A percentile compares a stretch with the other conserved stretches of the same genome.
Evolutionary conservation across 139 green algal species (phyloP).

Genomic region (Asterochloris sp.): DNA sequence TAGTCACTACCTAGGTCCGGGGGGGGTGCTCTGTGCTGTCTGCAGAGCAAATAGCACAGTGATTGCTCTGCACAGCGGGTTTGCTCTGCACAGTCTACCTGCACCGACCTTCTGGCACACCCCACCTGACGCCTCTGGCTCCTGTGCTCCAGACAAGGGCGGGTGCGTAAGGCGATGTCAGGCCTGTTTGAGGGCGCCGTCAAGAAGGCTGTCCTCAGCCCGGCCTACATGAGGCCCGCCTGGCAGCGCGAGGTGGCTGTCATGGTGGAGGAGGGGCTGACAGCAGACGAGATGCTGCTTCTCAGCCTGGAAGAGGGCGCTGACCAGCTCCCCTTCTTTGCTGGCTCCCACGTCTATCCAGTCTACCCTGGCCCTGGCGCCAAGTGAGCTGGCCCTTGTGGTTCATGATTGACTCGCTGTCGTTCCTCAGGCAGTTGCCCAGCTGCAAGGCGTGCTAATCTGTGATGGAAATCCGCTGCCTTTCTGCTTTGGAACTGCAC

Average conservation of each 20-base stretch:
- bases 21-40: too few relatives aligned
- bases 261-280: conserved; percentile 11
- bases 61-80: too few relatives aligned
- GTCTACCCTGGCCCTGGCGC: conserved; percentile 21
- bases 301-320: conserved; percentile 24
- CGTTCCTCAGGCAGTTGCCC: too few relatives aligned
- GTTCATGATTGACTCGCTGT: too few relatives aligned
- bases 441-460: too few relatives aligned
- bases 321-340: conserved; percentile 40
- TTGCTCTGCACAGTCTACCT: too few relatives aligned
- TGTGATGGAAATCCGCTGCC: too few relatives aligned
- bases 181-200: conserved; percentile 40
- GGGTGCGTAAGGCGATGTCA: conserved; percentile 27
- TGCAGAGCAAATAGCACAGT: too few relatives aligned
- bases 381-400: background rate
- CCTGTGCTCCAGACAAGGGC: conserved; percentile 5
- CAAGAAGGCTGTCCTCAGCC: conserved; percentile 47
- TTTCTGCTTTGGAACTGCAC: too few relatives aligned
- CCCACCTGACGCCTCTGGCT: background rate
- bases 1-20: too few relatives aligned
- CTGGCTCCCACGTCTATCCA: conserved; percentile 34
- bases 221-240: conserved; percentile 51
- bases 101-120: too few relatives aligned
- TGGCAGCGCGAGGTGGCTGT: conserved; percentile 38
- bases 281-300: conserved; percentile 49